phyloP scores from a whole-genome alignment of 176 grass and related monocot species.

The Cymbopogon citratus region DNA sequence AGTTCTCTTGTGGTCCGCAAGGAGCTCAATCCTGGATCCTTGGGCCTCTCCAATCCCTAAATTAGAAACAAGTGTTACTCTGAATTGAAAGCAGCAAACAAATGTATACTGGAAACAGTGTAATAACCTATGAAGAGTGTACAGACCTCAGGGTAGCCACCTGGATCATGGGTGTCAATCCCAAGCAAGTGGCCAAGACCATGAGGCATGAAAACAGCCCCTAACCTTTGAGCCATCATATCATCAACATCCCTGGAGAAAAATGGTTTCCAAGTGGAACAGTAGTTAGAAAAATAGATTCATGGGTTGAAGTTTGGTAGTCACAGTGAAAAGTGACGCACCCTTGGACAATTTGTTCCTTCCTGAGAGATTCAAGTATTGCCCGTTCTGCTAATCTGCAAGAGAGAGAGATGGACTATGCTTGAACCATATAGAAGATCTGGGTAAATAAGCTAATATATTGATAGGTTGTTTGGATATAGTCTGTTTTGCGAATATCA shows the following conservation, averaged over 20 bases:
- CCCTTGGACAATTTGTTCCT: slow-evolving; percentile 67
- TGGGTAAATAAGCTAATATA: slow-evolving; percentile 8
- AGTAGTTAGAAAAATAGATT: slow-evolving; percentile 25
- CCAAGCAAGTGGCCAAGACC: slow-evolving; percentile 97
- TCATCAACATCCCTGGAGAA: slow-evolving; percentile 66
- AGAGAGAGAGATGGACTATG: slow-evolving; percentile 20
- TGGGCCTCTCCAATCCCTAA: slow-evolving; percentile 88
- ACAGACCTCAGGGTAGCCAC: slow-evolving; percentile 74
- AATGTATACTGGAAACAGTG: not conserved
- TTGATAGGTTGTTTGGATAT: not conserved
- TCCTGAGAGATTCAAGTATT: slow-evolving; percentile 74
- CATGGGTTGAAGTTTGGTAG: slow-evolving; percentile 18
- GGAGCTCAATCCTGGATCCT: slow-evolving; percentile 71
- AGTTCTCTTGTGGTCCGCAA: slow-evolving; percentile 71
- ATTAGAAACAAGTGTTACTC: not conserved
- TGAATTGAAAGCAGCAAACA: not conserved
- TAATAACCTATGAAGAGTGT: not conserved
- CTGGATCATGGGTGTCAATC: slow-evolving; percentile 96
- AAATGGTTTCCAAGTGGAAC: slow-evolving; percentile 22
- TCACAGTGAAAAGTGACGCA: slow-evolving; percentile 26
- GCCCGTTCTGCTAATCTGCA: slow-evolving; percentile 71
- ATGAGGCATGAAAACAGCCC: slow-evolving; percentile 93
- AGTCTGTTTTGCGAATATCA: not conserved
- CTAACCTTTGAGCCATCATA: slow-evolving; percentile 83
- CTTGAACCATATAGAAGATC: not conserved